phyloP scores from a whole-genome alignment of 1,284 basidiomycete species.

The Rhodotorula sp. region DNA sequence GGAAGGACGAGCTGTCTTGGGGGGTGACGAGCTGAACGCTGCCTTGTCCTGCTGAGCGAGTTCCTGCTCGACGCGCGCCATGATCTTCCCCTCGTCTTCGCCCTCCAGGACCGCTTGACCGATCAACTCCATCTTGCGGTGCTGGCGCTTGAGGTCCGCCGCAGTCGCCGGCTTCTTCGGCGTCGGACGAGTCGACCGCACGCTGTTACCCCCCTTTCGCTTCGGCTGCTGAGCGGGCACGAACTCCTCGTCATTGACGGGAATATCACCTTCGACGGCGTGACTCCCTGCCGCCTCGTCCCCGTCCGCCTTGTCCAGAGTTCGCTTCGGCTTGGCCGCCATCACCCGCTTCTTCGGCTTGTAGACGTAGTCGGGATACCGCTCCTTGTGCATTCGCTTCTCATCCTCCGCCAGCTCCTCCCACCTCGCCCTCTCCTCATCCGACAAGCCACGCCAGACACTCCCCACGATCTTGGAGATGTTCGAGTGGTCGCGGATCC shows the following conservation, averaged over 20 bases:
- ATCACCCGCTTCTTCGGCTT: conserved; percentile 13
- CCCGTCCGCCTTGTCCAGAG: not conserved
- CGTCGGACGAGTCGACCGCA: not conserved
- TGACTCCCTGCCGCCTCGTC: conserved; percentile 5
- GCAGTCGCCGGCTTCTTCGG: not conserved
- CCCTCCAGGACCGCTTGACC: conserved; percentile 21
- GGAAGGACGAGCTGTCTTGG: not conserved
- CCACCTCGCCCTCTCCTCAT: conserved; percentile 23
- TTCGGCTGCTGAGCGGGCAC: not conserved
- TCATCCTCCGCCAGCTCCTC: conserved; percentile 30
- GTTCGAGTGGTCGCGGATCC: conserved; percentile 25
- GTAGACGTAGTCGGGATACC: conserved; percentile 29
- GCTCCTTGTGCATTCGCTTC: conserved; percentile 21
- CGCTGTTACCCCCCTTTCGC: not conserved
- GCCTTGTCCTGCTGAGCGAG: conserved; percentile 7
- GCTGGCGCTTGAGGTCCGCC: not conserved
- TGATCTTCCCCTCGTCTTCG: conserved; percentile 6
- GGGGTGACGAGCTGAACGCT: not conserved
- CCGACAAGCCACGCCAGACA: conserved; percentile 21
- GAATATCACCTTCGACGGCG: not conserved
- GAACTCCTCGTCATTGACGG: no score
- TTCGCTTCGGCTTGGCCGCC: not conserved
- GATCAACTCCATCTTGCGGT: conserved; percentile 18
- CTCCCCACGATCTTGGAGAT: conserved; percentile 25
- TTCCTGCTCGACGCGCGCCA: conserved; percentile 7